A percentile compares a stretch with the other conserved stretches of the same genome.
phyloP scores from a whole-genome alignment of 192 early-diverging fungal genomes.

The Dissophora globulifera region DNA sequence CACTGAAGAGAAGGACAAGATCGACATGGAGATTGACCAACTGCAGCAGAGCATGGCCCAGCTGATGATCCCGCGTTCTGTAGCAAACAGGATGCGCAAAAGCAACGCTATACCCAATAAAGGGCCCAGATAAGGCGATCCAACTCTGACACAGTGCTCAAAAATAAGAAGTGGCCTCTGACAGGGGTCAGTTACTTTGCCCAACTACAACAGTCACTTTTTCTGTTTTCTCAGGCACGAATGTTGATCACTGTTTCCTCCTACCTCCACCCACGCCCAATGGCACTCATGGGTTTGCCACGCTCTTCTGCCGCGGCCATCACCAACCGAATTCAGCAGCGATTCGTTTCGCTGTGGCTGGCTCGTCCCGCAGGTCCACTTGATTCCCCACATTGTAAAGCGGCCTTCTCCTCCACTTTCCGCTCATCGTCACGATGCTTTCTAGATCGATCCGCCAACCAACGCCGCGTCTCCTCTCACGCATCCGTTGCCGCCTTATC shows the following conservation, averaged over 20 bases:
- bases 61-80: slow-evolving; percentile 35
- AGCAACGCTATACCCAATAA: neutral
- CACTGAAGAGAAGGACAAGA: neutral
- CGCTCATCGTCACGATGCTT: neutral
- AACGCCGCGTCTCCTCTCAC: neutral
- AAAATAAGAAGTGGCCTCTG: too few relatives aligned
- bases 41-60: slow-evolving; percentile 34
- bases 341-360: slow-evolving; percentile 18
- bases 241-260: too few relatives aligned
- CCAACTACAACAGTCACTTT: too few relatives aligned
- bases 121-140: too few relatives aligned
- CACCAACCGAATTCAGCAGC: slow-evolving; percentile 5
- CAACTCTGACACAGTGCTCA: too few relatives aligned
- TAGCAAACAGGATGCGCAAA: slow-evolving; percentile 25
- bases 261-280: neutral
- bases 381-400: neutral
- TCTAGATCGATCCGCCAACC: neutral
- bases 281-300: slow-evolving; percentile 3
- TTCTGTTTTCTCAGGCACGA: too few relatives aligned
- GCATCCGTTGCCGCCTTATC: too few relatives aligned
- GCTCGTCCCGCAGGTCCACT: neutral
- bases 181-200: too few relatives aligned
- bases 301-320: slow-evolving; percentile 1
- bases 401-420: neutral
- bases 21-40: slow-evolving; percentile 37